phyloP scores from a whole-genome alignment of 2,329 filamentous ascomycete genomes.

The Aspergillus chevalieri region DNA sequence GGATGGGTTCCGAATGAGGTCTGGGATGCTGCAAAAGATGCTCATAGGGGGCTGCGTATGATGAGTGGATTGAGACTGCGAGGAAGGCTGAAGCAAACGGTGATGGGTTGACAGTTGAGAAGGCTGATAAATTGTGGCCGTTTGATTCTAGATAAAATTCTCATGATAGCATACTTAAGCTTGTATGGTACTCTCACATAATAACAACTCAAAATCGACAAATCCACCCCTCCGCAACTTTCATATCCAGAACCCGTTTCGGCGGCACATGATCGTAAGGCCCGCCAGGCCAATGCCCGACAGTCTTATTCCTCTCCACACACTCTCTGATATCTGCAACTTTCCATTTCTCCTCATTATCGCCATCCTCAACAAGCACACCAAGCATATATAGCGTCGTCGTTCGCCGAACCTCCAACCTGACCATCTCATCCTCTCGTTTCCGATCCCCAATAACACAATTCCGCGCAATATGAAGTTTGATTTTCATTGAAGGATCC shows the following conservation, averaged over 20 bases:
- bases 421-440: not conserved
- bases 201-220: not conserved
- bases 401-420: not conserved
- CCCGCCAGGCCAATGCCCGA: not conserved
- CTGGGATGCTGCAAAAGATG: constrained; percentile 17
- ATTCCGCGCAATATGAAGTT: not conserved
- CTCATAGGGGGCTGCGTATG: constrained; percentile 13
- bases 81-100: constrained; percentile 4
- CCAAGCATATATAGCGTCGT: not conserved
- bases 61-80: constrained; percentile 15
- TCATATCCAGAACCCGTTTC: not conserved
- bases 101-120: constrained; percentile 7
- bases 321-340: not conserved
- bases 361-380: not conserved
- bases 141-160: constrained; percentile 8
- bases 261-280: not conserved
- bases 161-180: too few relatives aligned
- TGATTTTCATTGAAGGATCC: not conserved
- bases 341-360: not conserved
- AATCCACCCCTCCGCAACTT: not conserved
- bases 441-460: not conserved
- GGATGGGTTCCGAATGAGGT: constrained; percentile 21
- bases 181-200: too few relatives aligned
- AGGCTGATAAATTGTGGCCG: constrained; percentile 9
- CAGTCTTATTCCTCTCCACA: not conserved